Base-by-base conservation (phyloP, 75 land plant genomes). In the Ceratopteris richardii region DNA sequence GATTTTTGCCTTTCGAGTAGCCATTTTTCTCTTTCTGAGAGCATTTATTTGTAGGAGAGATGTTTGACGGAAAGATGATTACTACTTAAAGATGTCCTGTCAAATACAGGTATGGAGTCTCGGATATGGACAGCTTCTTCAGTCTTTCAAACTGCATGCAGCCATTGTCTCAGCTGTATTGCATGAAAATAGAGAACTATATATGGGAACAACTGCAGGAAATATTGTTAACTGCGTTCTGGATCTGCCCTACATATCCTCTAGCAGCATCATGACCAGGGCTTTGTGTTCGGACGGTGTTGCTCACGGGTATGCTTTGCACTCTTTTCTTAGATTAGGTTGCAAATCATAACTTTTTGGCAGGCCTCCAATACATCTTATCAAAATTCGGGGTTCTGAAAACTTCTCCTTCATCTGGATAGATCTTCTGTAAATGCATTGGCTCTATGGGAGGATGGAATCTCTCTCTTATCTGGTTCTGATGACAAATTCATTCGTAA, bases 361-460 rank as follows among this genome's bases (percentile, higher is more conserved):
- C 9, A 40, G 9, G 14, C 14, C 14, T 40, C 14, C 9, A 10
- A 10, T 14, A 40, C 13, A 10, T 40, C 14, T 40, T 40, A 40
- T 14, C 14, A 10, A 40, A 40, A 40, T 10, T 10, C 9, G 14
- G 14, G 42, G 14, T 10, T 40, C 14, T 9, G 50, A 3, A 46
- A 46, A 14, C 14, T 22, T 26, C 29, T 11, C 14, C 16, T n/a
- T n/a, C n/a, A n/a, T n/a, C 25, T 42, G 29, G 52, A 16, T 68
- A 71, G 74, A 52, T 60, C 62, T 19, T 71, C 74, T 48, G 61
- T 71, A 13, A 71, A 68, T 4, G 51, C 74, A 22, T 37, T 71
- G 10, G 74, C 69, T 31, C 51, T 71, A 54, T 58, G 74, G 36
- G 57, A 57, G 63, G 74, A 71, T 65, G 74, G 69, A 36, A 30